These are phyloP conservation scores for Halenospora varia DNA, from an alignment of 495 filamentous ascomycete genomes.

Conservation along the genomic window DNA sequence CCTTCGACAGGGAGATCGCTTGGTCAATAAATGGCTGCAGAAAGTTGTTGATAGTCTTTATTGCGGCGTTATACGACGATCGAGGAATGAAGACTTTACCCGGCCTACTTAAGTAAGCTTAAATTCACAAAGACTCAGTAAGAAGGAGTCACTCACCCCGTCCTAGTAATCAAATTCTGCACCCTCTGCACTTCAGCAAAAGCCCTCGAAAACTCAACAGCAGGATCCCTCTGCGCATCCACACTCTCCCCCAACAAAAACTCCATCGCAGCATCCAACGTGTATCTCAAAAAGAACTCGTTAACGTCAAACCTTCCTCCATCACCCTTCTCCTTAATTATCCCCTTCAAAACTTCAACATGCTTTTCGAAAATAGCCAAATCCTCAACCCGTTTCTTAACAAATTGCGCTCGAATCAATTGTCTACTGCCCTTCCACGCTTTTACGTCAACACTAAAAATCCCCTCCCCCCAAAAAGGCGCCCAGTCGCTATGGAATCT, in stretches of 20 bases:
- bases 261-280: constrained; percentile 75
- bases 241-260: constrained; percentile 74
- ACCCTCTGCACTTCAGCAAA: constrained; percentile 67
- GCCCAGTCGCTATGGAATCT: constrained; percentile 62
- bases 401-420: constrained; percentile 76
- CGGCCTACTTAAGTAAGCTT: constrained; percentile 31
- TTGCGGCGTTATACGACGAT: constrained; percentile 49
- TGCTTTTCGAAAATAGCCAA: constrained; percentile 74
- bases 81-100: constrained; percentile 51
- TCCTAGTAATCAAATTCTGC: constrained; percentile 52
- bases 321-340: constrained; percentile 33
- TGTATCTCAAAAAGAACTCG: constrained; percentile 68
- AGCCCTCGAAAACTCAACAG: constrained; percentile 55
- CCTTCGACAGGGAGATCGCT: constrained; percentile 52
- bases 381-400: constrained; percentile 71
- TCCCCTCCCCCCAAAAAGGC: constrained; percentile 67
- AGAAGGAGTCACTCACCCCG: constrained; percentile 34
- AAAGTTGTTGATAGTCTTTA: constrained; percentile 66
- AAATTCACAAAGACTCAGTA: not conserved
- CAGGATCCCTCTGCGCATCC: constrained; percentile 49
- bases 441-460: constrained; percentile 71
- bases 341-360: constrained; percentile 49
- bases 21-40: constrained; percentile 66
- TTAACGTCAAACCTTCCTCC: constrained; percentile 60
- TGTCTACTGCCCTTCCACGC: constrained; percentile 69